Conservation (phyloP, 768 basidiomycete genomes). For the Hygrocybe punicea region DNA sequence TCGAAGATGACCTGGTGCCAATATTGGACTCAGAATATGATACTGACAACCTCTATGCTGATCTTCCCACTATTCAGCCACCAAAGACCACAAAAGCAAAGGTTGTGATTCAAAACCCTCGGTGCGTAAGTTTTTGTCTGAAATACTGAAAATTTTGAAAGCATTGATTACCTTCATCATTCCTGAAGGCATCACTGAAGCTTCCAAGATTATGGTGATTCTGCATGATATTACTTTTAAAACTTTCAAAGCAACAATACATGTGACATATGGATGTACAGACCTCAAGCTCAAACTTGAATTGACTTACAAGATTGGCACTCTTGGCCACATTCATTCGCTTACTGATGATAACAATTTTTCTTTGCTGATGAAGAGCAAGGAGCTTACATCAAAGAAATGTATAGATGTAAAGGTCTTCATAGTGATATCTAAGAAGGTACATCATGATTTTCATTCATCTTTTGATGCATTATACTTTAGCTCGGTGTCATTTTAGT, state of each 20-base stretch:
- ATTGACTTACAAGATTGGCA: not conserved
- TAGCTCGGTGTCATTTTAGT: not conserved
- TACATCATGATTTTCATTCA: not conserved
- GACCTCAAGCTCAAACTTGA: not conserved
- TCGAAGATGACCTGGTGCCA: not conserved
- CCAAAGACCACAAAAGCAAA: not conserved
- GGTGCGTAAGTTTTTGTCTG: not conserved
- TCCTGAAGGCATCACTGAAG: not conserved
- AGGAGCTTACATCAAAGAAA: not conserved
- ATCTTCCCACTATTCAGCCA: not conserved
- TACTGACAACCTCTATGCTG: not conserved
- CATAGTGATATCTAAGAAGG: not conserved
- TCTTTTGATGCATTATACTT: not conserved
- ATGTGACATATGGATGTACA: not conserved
- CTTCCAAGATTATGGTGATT: not conserved
- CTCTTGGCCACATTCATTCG: not conserved
- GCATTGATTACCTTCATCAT: not conserved
- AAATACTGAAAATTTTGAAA: not conserved
- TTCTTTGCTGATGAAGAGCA: not conserved
- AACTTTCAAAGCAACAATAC: not conserved
- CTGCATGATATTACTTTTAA: not conserved
- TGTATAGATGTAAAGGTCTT: not conserved
- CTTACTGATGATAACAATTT: not conserved
- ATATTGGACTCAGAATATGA: not conserved
- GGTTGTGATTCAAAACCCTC: not conserved